Evolutionary conservation across 1,139 yeast species (phyloP).

Genomic region (Sugiyamaella grinbergsii): DNA sequence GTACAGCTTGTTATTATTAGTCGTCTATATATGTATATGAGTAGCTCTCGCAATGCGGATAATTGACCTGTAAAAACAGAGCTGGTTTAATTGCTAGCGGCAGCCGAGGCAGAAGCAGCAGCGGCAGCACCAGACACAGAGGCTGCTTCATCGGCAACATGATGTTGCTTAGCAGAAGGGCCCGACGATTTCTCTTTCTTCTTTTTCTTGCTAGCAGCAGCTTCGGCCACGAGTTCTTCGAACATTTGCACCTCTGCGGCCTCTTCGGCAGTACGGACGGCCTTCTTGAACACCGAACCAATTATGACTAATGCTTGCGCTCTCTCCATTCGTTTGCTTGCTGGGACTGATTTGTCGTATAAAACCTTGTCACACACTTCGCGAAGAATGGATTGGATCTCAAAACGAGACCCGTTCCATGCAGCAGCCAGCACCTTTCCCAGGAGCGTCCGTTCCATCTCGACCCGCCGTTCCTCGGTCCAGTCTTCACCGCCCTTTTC

Average conservation of each 20-base stretch:
- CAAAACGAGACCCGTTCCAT: conserved; percentile 92
- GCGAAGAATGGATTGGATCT: conserved; percentile 83
- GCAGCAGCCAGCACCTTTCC: conserved; percentile 95
- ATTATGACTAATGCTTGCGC: conserved; percentile 77
- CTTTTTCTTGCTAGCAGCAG: conserved; percentile 75
- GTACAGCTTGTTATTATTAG: background rate
- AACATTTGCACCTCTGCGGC: conserved; percentile 89
- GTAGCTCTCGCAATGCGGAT: conserved; percentile 5
- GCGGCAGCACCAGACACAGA: conserved; percentile 16
- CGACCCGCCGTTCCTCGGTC: conserved; percentile 79
- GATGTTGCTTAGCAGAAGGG: conserved; percentile 2
- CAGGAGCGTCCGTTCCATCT: conserved; percentile 80
- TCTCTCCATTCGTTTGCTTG: conserved; percentile 63
- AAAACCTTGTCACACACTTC: conserved; percentile 82
- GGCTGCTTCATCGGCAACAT: conserved; percentile 8
- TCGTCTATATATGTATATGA: background rate
- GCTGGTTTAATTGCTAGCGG: conserved; percentile 1
- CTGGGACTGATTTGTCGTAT: conserved; percentile 60
- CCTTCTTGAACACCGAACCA: conserved; percentile 69
- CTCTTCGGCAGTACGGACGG: conserved; percentile 77
- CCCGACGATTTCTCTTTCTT: conserved; percentile 39
- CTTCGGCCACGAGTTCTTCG: conserved; percentile 90
- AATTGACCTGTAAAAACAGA: background rate
- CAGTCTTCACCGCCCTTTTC: conserved; percentile 59
- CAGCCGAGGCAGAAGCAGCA: conserved; percentile 17